A percentile compares a stretch with the other conserved stretches of the same genome.
phyloP scores from a whole-genome alignment of 805 yeast species.

The Wickerhamiella qilinensis region DNA sequence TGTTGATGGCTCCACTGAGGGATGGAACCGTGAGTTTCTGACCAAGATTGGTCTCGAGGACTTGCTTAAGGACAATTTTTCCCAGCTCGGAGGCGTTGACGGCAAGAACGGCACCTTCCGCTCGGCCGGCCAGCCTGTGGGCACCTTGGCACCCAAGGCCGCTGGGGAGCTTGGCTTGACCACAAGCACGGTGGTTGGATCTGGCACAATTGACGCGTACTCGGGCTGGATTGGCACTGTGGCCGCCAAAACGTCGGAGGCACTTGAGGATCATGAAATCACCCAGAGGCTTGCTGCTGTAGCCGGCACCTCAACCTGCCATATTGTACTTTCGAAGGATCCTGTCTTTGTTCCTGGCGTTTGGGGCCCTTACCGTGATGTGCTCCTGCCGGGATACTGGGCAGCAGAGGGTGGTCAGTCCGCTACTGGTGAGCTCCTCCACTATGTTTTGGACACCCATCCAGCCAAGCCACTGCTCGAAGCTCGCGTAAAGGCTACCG shows the following conservation, averaged over 20 bases:
- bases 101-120: slow-evolving; percentile 55
- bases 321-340: slow-evolving; percentile 68
- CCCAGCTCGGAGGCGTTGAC: slow-evolving; percentile 70
- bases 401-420: slow-evolving; percentile 99
- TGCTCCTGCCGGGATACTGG: slow-evolving; percentile 81
- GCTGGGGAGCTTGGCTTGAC: slow-evolving; percentile 78
- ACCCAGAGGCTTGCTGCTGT: slow-evolving; percentile 90
- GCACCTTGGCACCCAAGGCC: slow-evolving; percentile 45
- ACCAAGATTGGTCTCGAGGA: slow-evolving; percentile 55
- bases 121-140: slow-evolving; percentile 83
- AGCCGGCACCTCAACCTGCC: slow-evolving; percentile 97
- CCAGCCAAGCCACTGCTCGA: slow-evolving; percentile 48
- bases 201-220: slow-evolving; percentile 95
- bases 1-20: slow-evolving; percentile 68
- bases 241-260: slow-evolving; percentile 64
- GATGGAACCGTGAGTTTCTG: slow-evolving; percentile 81
- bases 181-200: slow-evolving; percentile 67
- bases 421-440: slow-evolving; percentile 86
- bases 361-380: slow-evolving; percentile 97
- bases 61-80: slow-evolving; percentile 58
- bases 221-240: slow-evolving; percentile 99
- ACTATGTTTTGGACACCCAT: slow-evolving; percentile 74
- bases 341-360: slow-evolving; percentile 90
- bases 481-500: slow-evolving; percentile 43
- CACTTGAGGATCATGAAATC: slow-evolving; percentile 26